These are phyloP conservation scores for Escallonia rubra DNA, from an alignment of 129 eudicot genomes.

Conservation along the genomic window DNA sequence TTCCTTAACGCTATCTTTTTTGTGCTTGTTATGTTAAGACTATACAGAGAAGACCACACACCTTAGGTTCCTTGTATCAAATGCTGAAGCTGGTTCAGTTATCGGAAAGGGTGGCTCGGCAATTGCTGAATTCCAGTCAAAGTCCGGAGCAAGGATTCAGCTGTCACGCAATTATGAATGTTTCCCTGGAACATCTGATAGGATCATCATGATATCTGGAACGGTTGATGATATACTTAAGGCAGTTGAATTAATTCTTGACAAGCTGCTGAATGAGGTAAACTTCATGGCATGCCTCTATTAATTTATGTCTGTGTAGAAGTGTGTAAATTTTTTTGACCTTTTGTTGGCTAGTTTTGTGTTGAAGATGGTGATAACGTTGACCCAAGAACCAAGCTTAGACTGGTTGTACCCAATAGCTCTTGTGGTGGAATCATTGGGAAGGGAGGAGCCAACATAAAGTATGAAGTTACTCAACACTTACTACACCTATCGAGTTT, in stretches of 20 bases:
- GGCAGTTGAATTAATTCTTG: constrained; percentile 78
- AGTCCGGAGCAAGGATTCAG: constrained; percentile 93
- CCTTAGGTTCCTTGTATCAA: constrained; percentile 86
- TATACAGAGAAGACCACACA: constrained; percentile 60
- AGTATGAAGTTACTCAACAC: constrained; percentile 30
- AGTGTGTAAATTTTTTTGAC: not conserved
- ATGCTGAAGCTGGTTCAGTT: constrained; percentile 95
- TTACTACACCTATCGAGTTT: not conserved
- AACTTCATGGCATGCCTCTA: not conserved
- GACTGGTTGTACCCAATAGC: constrained; percentile 84
- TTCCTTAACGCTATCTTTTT: not conserved
- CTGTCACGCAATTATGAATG: constrained; percentile 85
- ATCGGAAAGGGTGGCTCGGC: constrained; percentile 95
- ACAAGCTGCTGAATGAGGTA: constrained; percentile 83
- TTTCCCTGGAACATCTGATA: constrained; percentile 93
- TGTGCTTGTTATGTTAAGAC: constrained; percentile 28
- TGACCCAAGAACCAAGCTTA: constrained; percentile 71
- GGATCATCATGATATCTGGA: constrained; percentile 93
- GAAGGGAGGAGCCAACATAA: constrained; percentile 90
- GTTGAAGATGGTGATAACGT: constrained; percentile 69
- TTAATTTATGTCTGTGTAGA: not conserved
- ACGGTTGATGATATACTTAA: constrained; percentile 61
- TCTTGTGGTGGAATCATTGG: constrained; percentile 97
- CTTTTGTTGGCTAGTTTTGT: constrained; percentile 45
- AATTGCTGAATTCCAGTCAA: constrained; percentile 80